Evolutionary conservation across 2,329 filamentous ascomycete genomes (phyloP).

Genomic region (Chrysoporthe deuterocubensis): DNA sequence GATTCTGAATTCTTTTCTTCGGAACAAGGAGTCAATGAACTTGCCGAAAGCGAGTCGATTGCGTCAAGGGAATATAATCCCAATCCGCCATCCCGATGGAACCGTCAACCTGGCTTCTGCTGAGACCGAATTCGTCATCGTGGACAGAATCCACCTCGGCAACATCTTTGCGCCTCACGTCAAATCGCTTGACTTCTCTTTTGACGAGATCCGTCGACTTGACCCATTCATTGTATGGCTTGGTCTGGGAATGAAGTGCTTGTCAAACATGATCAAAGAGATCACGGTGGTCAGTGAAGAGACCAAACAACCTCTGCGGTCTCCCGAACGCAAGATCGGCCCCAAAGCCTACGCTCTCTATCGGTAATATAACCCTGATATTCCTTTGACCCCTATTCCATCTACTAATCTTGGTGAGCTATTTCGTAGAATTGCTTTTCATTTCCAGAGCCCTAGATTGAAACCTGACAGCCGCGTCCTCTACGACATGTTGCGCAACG

Average conservation of each 20-base stretch:
- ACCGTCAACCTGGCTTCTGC: conserved; percentile 22
- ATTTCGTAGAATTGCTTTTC: conserved; percentile 34
- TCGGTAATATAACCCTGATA: conserved; percentile 36
- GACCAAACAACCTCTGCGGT: conserved; percentile 30
- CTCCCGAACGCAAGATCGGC: conserved; percentile 34
- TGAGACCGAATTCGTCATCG: conserved; percentile 38
- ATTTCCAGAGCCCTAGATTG: conserved; percentile 35
- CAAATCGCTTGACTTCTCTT: conserved; percentile 41
- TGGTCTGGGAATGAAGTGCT: conserved; percentile 36
- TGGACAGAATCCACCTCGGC: conserved; percentile 38
- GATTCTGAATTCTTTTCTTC: conserved; percentile 41
- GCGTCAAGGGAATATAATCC: conserved; percentile 32
- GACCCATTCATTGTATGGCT: conserved; percentile 41
- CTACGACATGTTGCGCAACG: conserved; percentile 33
- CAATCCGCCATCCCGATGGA: conserved; percentile 32
- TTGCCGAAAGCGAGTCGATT: background rate
- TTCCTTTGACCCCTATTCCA: background rate
- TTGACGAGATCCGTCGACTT: conserved; percentile 39
- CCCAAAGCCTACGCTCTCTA: conserved; percentile 36
- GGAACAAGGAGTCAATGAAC: background rate
- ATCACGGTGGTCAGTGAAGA: conserved; percentile 35
- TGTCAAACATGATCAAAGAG: conserved; percentile 41
- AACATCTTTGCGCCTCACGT: conserved; percentile 36
- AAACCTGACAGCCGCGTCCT: conserved; percentile 25
- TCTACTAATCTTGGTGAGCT: background rate